Conservation (phyloP, 2,329 filamentous ascomycete species). For the Colletotrichum theobromicola region DNA sequence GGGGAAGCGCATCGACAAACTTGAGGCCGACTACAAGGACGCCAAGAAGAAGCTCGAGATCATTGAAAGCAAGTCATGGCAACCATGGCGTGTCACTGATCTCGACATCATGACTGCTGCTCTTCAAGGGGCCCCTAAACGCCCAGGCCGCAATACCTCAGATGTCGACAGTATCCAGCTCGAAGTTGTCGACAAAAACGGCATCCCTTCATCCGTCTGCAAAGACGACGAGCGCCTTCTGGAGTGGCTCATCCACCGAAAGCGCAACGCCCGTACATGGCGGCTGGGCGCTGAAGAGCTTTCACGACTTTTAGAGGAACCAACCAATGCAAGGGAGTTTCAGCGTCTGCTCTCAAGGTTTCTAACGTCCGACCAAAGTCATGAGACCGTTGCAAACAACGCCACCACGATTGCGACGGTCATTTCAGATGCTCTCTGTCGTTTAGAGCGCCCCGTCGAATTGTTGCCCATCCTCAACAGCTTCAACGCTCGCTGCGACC, state of each 20-base stretch:
- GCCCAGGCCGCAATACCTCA: background rate
- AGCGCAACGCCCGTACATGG: background rate
- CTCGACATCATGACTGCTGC: slow-evolving; percentile 48
- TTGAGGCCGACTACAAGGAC: slow-evolving; percentile 30
- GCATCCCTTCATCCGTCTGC: slow-evolving; percentile 31
- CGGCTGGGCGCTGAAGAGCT: background rate
- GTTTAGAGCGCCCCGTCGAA: slow-evolving; percentile 13
- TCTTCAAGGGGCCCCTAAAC: slow-evolving; percentile 26
- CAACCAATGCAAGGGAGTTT: background rate
- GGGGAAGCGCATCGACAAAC: slow-evolving; percentile 28
- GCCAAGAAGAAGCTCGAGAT: slow-evolving; percentile 20
- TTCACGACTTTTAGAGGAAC: background rate
- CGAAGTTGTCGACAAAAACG: slow-evolving; percentile 28
- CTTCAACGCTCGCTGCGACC: slow-evolving; percentile 37
- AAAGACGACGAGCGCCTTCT: slow-evolving; percentile 36
- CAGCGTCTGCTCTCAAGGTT: background rate
- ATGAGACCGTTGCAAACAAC: background rate
- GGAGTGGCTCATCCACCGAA: slow-evolving; percentile 39
- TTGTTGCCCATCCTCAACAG: slow-evolving; percentile 47
- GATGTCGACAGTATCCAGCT: background rate
- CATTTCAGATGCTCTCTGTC: background rate
- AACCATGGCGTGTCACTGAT: slow-evolving; percentile 43
- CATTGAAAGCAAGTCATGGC: background rate
- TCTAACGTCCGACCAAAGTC: background rate
- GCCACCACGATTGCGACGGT: background rate